Conservation (phyloP, 164 flowering plant species). For the Nelumbo lutea region DNA sequence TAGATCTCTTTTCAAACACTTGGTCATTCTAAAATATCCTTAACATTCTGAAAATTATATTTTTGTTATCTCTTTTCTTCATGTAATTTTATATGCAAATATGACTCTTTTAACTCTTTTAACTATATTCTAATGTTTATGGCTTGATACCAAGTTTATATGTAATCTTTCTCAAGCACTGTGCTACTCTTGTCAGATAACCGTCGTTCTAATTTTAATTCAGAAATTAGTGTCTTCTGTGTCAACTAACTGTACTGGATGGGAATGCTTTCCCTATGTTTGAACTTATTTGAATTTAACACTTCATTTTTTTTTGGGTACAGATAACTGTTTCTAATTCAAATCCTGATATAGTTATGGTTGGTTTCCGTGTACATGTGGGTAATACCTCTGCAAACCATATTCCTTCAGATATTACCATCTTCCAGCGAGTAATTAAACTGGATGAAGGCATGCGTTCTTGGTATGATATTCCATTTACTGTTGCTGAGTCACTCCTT, state of each 20-base stretch:
- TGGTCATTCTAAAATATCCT: too few relatives aligned
- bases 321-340: constrained; percentile 91
- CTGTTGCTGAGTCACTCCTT: constrained; percentile 93
- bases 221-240: background rate
- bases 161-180: too few relatives aligned
- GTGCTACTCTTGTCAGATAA: too few relatives aligned
- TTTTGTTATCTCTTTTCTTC: too few relatives aligned
- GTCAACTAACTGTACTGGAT: background rate
- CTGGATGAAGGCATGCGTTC: constrained; percentile 94
- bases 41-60: too few relatives aligned
- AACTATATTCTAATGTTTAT: too few relatives aligned
- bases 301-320: constrained; percentile 10
- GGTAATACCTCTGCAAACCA: constrained; percentile 87
- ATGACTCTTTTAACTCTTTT: too few relatives aligned
- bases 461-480: constrained; percentile 98
- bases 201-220: too few relatives aligned
- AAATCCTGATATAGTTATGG: constrained; percentile 98
- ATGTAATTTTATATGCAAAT: too few relatives aligned
- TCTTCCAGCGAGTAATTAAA: constrained; percentile 85
- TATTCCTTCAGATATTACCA: constrained; percentile 77
- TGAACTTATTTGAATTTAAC: constrained; percentile 2
- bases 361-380: constrained; percentile 91
- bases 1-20: too few relatives aligned
- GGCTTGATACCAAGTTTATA: too few relatives aligned
- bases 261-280: background rate